A percentile compares a stretch with the other conserved stretches of the same genome.
These are phyloP conservation scores for Mucor mucedo DNA, from an alignment of 371 early-diverging fungal genomes.

Conservation along the genomic window DNA sequence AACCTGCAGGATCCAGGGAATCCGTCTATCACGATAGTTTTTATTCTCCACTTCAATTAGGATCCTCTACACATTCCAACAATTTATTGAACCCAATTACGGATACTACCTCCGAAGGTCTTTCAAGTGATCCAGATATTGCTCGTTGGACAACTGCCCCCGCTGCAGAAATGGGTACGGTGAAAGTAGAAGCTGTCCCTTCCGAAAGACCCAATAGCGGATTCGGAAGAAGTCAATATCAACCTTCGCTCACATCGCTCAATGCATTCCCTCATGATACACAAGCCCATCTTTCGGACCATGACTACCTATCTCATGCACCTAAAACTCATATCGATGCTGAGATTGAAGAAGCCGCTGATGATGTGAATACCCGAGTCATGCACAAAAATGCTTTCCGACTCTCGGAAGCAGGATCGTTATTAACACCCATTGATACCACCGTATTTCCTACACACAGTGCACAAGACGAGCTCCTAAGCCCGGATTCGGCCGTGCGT, in stretches of 20 bases:
- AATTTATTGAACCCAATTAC: slow-evolving; percentile 1
- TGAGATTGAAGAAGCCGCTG: background rate
- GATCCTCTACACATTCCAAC: background rate
- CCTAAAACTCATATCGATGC: background rate
- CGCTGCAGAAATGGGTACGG: background rate
- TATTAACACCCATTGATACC: slow-evolving; percentile 24
- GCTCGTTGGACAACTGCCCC: slow-evolving; percentile 42
- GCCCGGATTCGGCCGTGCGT: slow-evolving; percentile 29
- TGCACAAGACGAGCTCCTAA: slow-evolving; percentile 4
- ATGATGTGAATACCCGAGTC: slow-evolving; percentile 3
- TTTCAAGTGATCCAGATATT: slow-evolving; percentile 44
- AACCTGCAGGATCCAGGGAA: slow-evolving; percentile 5
- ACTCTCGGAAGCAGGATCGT: slow-evolving; percentile 17
- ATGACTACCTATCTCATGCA: background rate
- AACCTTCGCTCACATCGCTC: slow-evolving; percentile 12
- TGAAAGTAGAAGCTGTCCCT: background rate
- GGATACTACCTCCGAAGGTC: slow-evolving; percentile 17
- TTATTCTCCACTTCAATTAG: background rate
- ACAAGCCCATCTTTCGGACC: background rate
- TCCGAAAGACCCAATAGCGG: background rate
- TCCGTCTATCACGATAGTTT: background rate
- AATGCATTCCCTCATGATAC: slow-evolving; percentile 6
- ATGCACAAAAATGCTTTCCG: slow-evolving; percentile 21
- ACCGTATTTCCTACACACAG: background rate
- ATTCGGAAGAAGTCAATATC: slow-evolving; percentile 7